Evolutionary conservation across 805 yeast genomes (phyloP).

Genomic region (Wickerhamiella australiensis): DNA sequence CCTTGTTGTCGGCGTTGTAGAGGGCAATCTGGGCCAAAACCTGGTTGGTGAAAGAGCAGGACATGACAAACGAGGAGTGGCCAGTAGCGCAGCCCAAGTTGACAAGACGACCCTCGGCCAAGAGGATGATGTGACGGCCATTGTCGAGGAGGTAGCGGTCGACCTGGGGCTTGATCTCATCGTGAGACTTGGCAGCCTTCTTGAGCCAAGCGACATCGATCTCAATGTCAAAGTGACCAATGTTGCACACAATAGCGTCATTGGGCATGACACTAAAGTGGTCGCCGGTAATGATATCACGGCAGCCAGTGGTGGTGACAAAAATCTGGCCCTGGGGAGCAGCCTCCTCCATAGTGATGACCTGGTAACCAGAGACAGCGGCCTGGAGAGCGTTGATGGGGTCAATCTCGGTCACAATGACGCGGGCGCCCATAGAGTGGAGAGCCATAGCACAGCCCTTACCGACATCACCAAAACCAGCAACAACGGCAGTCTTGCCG

Average conservation of each 20-base stretch:
- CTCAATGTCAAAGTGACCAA: conserved; percentile 98
- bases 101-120: conserved; percentile 98
- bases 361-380: conserved; percentile 98
- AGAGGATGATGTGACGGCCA: conserved; percentile 89
- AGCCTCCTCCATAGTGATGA: conserved; percentile 88
- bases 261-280: conserved; percentile 93
- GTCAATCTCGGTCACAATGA: conserved; percentile 91
- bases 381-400: conserved; percentile 99
- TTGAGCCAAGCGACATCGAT: conserved; percentile 98
- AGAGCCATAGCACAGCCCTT: conserved; percentile 99
- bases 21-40: conserved; percentile 97
- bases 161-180: conserved; percentile 97
- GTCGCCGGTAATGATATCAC: conserved; percentile 86
- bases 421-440: conserved; percentile 99
- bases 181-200: conserved; percentile 83
- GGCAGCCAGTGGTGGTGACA: conserved; percentile 98
- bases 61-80: conserved; percentile 97
- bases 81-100: conserved; percentile 99
- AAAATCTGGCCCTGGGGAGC: conserved; percentile 89
- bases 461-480: conserved; percentile 99
- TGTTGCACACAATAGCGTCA: conserved; percentile 98
- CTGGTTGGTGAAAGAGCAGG: conserved; percentile 99
- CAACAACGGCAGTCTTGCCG: conserved; percentile 97
- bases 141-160: conserved; percentile 84
- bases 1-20: conserved; percentile 74